Percentiles rank a stretch among this genome's conserved stretches.
These are phyloP conservation scores for Tylopilus balloui DNA, from an alignment of 768 basidiomycete species.

Conservation along the genomic window DNA sequence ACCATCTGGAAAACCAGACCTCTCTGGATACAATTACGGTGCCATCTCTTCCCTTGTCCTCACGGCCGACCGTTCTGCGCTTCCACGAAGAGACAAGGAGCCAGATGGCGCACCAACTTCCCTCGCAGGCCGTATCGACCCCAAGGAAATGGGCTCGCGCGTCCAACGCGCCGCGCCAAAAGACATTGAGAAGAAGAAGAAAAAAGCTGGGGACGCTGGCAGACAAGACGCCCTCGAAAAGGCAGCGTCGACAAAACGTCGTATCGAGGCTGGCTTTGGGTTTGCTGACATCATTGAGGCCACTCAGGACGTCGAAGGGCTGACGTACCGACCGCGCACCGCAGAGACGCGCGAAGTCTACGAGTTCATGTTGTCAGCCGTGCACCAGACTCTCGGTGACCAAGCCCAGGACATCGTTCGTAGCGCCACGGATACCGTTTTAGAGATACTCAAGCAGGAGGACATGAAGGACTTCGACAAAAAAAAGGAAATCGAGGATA, in stretches of 20 bases:
- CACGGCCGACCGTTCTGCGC: constrained; percentile 78
- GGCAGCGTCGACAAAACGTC: constrained; percentile 50
- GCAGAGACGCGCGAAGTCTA: constrained; percentile 94
- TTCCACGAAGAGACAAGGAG: constrained; percentile 89
- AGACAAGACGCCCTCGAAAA: constrained; percentile 55
- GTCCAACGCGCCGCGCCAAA: constrained; percentile 79
- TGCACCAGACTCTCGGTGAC: constrained; percentile 84
- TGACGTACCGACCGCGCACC: constrained; percentile 89
- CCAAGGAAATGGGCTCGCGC: constrained; percentile 89
- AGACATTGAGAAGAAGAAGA: constrained; percentile 92
- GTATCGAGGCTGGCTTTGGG: constrained; percentile 63
- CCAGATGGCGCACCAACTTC: constrained; percentile 96
- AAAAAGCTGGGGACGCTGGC: constrained; percentile 57
- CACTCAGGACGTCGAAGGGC: constrained; percentile 88
- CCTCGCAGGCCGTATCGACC: constrained; percentile 85
- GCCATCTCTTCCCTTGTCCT: constrained; percentile 93
- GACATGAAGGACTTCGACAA: constrained; percentile 93
- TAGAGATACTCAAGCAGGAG: constrained; percentile 87
- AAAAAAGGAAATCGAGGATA: constrained; percentile 86
- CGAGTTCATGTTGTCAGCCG: constrained; percentile 79
- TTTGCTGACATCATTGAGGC: constrained; percentile 92
- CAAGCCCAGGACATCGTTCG: constrained; percentile 95
- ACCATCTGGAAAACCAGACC: constrained; percentile 59
- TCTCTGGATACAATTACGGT: constrained; percentile 93
- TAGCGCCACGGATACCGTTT: constrained; percentile 87